Percentiles rank a stretch among this genome's conserved stretches.
Evolutionary conservation across 1,284 basidiomycete genomes (phyloP).

Genomic region (Ustilago lituana): DNA sequence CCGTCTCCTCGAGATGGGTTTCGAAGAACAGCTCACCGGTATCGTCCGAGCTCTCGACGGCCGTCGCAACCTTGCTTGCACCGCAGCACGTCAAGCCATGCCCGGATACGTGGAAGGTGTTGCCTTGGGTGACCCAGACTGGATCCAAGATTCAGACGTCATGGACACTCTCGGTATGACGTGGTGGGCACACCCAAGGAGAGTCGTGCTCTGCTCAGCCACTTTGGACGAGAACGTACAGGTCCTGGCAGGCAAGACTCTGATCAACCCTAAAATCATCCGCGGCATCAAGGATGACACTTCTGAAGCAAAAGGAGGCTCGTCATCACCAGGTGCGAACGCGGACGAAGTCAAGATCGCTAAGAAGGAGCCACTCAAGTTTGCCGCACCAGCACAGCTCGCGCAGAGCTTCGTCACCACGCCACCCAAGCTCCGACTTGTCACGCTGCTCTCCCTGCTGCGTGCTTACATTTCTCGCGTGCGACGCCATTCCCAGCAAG

Average conservation of each 20-base stretch:
- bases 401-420: slow-evolving; percentile 92
- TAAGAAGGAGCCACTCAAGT: slow-evolving; percentile 72
- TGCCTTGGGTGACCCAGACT: slow-evolving; percentile 12
- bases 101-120: slow-evolving; percentile 28
- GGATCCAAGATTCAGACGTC: slow-evolving; percentile 42
- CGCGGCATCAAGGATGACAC: slow-evolving; percentile 56
- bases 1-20: slow-evolving; percentile 76
- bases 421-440: slow-evolving; percentile 90
- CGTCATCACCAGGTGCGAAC: slow-evolving; percentile 1
- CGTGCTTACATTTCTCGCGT: slow-evolving; percentile 72
- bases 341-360: slow-evolving; percentile 1
- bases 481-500: slow-evolving; percentile 56
- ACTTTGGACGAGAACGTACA: slow-evolving; percentile 96
- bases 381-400: slow-evolving; percentile 93
- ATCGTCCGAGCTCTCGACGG: slow-evolving; percentile 74
- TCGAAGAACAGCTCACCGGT: slow-evolving; percentile 72
- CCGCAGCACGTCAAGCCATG: slow-evolving; percentile 73
- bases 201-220: slow-evolving; percentile 93
- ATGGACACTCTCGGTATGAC: slow-evolving; percentile 57
- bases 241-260: slow-evolving; percentile 83
- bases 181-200: slow-evolving; percentile 71
- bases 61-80: slow-evolving; percentile 52
- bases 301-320: slow-evolving; percentile 1
- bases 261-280: slow-evolving; percentile 72
- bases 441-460: slow-evolving; percentile 84